Percentiles rank a stretch among this genome's conserved stretches.
These are phyloP conservation scores for Tetrapyrgos nigripes DNA, from an alignment of 1,284 basidiomycete genomes.

Conservation along the genomic window DNA sequence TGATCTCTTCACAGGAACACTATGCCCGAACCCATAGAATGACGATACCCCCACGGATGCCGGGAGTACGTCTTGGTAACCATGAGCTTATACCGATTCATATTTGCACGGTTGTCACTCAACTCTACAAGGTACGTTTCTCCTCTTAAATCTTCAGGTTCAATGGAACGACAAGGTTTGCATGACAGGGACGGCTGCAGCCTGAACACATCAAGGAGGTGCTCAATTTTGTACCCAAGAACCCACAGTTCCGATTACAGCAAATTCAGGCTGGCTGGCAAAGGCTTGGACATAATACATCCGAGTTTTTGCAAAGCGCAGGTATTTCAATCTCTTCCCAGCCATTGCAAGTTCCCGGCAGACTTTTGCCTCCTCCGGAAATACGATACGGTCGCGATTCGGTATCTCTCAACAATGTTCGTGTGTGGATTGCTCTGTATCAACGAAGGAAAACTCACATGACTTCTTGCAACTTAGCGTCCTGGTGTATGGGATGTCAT, in stretches of 20 bases:
- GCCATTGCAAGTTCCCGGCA: constrained; percentile 34
- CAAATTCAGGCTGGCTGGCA: constrained; percentile 34
- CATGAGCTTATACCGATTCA: constrained; percentile 36
- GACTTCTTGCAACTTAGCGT: constrained; percentile 17
- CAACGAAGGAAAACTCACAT: not conserved
- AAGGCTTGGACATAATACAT: constrained; percentile 37
- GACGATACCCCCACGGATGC: constrained; percentile 24
- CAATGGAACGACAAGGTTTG: not conserved
- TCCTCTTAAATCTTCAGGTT: not conserved
- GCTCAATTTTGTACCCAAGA: constrained; percentile 33
- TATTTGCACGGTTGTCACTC: constrained; percentile 31
- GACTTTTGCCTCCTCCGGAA: constrained; percentile 33
- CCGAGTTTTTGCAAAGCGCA: constrained; percentile 37
- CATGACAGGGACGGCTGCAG: constrained; percentile 31
- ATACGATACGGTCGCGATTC: constrained; percentile 28
- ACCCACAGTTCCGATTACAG: constrained; percentile 27
- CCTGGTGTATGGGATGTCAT: constrained; percentile 45
- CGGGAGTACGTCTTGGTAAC: constrained; percentile 35
- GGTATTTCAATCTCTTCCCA: constrained; percentile 31
- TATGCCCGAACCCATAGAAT: constrained; percentile 32
- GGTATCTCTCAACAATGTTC: not conserved
- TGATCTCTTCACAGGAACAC: constrained; percentile 34
- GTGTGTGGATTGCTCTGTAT: not conserved
- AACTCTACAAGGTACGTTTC: constrained; percentile 35
- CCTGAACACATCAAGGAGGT: constrained; percentile 36